phyloP scores from a whole-genome alignment of 2,329 filamentous ascomycete species.

The Diaporthe capsici region DNA sequence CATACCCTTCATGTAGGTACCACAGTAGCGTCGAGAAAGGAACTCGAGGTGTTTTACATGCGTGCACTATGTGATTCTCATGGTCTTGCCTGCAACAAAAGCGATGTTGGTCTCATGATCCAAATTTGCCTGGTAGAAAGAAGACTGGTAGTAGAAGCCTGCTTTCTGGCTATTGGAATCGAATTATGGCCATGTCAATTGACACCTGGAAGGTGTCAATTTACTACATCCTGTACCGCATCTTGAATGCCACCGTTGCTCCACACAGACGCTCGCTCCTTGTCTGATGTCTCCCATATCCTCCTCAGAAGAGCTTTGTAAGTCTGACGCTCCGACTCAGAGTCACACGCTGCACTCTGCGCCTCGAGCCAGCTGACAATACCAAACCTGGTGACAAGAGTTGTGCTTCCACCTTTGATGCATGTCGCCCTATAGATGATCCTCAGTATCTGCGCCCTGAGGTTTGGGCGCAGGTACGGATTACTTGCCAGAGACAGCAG shows the following conservation, averaged over 20 bases:
- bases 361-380: slow-evolving; percentile 81
- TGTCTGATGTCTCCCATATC: slow-evolving; percentile 76
- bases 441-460: slow-evolving; percentile 71
- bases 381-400: slow-evolving; percentile 83
- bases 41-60: neutral
- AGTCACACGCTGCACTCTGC: slow-evolving; percentile 59
- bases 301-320: slow-evolving; percentile 69
- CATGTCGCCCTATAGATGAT: slow-evolving; percentile 78
- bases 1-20: neutral
- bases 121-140: no score
- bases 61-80: neutral
- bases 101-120: neutral
- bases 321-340: slow-evolving; percentile 61
- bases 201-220: neutral
- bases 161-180: no score
- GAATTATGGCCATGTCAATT: neutral
- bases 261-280: slow-evolving; percentile 76
- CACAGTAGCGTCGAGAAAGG: neutral
- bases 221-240: slow-evolving; percentile 17
- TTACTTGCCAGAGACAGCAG: slow-evolving; percentile 78
- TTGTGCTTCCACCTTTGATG: slow-evolving; percentile 81
- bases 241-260: slow-evolving; percentile 63
- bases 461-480: slow-evolving; percentile 70
- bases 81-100: neutral
- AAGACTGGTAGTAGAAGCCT: no score